Conservation (phyloP, 2,329 filamentous ascomycete species). For the Fusarium temperatum region DNA sequence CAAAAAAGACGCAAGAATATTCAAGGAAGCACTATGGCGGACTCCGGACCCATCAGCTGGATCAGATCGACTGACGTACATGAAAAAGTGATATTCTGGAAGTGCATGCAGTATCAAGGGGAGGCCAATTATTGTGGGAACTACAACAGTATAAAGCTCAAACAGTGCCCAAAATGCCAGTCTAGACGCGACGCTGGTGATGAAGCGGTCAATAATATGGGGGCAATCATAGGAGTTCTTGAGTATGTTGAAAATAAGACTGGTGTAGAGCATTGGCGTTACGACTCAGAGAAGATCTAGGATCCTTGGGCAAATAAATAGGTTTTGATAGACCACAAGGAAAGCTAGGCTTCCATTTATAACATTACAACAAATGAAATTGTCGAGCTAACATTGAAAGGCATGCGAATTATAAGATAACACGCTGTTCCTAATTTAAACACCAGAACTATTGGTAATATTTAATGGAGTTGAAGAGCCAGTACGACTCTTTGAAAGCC, state of each 20-base stretch:
- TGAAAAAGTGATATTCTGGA: not conserved
- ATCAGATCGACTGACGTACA: not conserved
- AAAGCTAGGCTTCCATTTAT: not conserved
- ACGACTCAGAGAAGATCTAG: not conserved
- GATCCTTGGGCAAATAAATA: too few relatives aligned
- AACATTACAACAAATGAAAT: not conserved
- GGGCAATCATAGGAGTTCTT: not conserved
- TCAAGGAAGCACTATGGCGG: not conserved
- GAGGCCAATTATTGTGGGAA: not conserved
- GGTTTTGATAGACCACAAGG: not conserved
- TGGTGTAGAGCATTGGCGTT: constrained; percentile 5
- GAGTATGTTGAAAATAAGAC: not conserved
- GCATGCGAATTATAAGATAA: too few relatives aligned
- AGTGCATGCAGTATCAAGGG: not conserved
- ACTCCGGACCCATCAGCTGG: not conserved
- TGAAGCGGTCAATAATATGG: not conserved
- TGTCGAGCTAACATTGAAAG: too few relatives aligned
- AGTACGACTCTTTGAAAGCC: not conserved
- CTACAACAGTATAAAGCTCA: not conserved
- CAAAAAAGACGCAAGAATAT: not conserved
- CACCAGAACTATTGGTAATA: not conserved
- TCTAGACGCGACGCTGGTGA: not conserved
- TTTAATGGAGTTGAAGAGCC: constrained; percentile 14
- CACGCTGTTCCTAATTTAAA: too few relatives aligned
- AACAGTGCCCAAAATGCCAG: not conserved